Evolutionary conservation across 1,139 yeast species (phyloP).

Genomic region (Ogataea hybrid): DNA sequence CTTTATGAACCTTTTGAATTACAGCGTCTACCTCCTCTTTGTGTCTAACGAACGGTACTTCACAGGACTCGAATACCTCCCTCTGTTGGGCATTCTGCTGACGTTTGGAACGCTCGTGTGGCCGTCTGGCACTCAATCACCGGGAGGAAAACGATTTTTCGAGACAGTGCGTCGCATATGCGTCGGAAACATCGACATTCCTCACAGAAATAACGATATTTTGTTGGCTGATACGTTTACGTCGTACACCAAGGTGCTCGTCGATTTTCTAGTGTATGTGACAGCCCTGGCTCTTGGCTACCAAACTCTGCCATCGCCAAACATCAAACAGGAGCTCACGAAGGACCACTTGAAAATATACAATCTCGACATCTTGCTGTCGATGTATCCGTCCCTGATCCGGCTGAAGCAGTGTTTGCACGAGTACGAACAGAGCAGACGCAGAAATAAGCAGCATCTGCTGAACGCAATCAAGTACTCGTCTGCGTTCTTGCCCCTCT

Average conservation of each 20-base stretch:
- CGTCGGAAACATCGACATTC: conserved; percentile 53
- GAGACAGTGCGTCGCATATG: conserved; percentile 53
- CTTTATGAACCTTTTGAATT: conserved; percentile 29
- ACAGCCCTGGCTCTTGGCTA: conserved; percentile 42
- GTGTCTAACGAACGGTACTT: conserved; percentile 18
- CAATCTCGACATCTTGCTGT: conserved; percentile 47
- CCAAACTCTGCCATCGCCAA: conserved; percentile 30
- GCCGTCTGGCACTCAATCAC: conserved; percentile 20
- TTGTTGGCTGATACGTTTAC: conserved; percentile 78
- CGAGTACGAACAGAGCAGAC: conserved; percentile 55
- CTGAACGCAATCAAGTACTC: conserved; percentile 73
- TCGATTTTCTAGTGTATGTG: conserved; percentile 56
- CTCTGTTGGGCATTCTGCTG: conserved; percentile 23
- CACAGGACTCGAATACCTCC: conserved; percentile 25
- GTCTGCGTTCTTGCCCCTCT: conserved; percentile 63
- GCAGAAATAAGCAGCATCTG: conserved; percentile 51
- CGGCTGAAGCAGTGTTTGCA: conserved; percentile 78
- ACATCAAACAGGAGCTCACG: conserved; percentile 20
- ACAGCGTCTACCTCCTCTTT: conserved; percentile 25
- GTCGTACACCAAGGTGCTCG: conserved; percentile 71
- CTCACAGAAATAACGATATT: conserved; percentile 73
- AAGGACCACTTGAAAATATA: conserved; percentile 28
- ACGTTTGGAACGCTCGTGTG: conserved; percentile 21
- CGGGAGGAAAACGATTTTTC: conserved; percentile 45
- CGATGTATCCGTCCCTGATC: conserved; percentile 60